A percentile compares a stretch with the other conserved stretches of the same genome.
These are phyloP conservation scores for Tardiomyces depauwii DNA, from an alignment of 1,139 yeast genomes.

Conservation along the genomic window DNA sequence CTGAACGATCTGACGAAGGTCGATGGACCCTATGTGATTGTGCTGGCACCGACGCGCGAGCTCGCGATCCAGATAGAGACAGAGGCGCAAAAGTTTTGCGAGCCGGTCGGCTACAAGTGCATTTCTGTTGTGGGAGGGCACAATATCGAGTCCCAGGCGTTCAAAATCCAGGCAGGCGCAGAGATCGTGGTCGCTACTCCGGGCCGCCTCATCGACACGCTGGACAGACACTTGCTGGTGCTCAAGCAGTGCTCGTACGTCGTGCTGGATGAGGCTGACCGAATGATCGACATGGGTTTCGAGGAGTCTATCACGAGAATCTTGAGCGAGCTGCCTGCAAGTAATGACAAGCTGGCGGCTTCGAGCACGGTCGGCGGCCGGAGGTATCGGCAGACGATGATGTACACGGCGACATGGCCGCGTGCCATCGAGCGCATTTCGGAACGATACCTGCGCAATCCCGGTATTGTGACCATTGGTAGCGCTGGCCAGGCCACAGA, in stretches of 20 bases:
- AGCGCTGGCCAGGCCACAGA: slow-evolving; percentile 49
- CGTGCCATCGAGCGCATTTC: slow-evolving; percentile 59
- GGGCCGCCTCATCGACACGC: slow-evolving; percentile 72
- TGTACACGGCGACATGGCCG: slow-evolving; percentile 95
- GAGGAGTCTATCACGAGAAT: slow-evolving; percentile 65
- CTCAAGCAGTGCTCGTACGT: slow-evolving; percentile 55
- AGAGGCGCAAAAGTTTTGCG: slow-evolving; percentile 48
- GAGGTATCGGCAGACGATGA: slow-evolving; percentile 45
- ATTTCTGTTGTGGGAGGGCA: slow-evolving; percentile 87
- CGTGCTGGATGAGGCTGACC: slow-evolving; percentile 86
- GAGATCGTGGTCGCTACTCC: slow-evolving; percentile 90
- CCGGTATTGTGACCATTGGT: slow-evolving; percentile 59
- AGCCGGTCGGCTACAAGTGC: slow-evolving; percentile 35
- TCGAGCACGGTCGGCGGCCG: slow-evolving; percentile 5
- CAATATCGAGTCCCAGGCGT: slow-evolving; percentile 61
- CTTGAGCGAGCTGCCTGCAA: slow-evolving; percentile 35
- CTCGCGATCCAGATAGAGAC: slow-evolving; percentile 74
- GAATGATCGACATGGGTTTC: slow-evolving; percentile 93
- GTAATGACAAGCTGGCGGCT: slow-evolving; percentile 22
- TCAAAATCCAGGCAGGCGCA: slow-evolving; percentile 51
- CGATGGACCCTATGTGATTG: slow-evolving; percentile 56
- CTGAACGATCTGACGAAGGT: slow-evolving; percentile 28
- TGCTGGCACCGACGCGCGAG: slow-evolving; percentile 90
- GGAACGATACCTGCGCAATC: slow-evolving; percentile 44
- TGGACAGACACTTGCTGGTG: slow-evolving; percentile 54